Percentiles rank a stretch among this genome's conserved stretches.
phyloP scores from a whole-genome alignment of 305 asterid genomes.

The Rubia balearica region DNA sequence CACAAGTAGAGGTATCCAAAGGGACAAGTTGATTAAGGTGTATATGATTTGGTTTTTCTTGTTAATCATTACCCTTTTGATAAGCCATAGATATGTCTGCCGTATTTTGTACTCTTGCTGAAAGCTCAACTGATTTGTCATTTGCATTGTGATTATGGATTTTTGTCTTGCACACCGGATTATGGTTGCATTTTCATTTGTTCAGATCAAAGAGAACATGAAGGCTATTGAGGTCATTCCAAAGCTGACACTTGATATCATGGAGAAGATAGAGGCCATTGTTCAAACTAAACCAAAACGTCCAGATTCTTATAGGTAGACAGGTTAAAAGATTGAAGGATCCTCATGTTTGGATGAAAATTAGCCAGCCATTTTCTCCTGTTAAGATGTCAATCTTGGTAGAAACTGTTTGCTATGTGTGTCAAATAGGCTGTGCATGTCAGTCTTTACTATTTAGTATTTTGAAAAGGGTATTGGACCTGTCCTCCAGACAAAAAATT shows the following conservation, averaged over 20 bases:
- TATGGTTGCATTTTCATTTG: background rate
- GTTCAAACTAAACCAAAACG: conserved; percentile 91
- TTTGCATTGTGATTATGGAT: too few species aligned
- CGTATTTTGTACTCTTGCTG: background rate
- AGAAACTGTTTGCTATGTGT: background rate
- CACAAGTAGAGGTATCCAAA: background rate
- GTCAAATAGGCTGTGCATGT: background rate
- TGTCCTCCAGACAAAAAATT: background rate
- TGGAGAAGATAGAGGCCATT: conserved; percentile 83
- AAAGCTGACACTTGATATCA: conserved; percentile 61
- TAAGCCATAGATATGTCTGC: background rate
- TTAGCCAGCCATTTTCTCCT: background rate
- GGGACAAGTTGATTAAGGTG: background rate
- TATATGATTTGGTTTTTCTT: background rate
- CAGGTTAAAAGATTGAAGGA: background rate
- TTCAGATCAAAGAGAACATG: conserved; percentile 93
- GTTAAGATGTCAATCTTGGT: background rate
- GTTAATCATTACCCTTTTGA: background rate
- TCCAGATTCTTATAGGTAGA: conserved; percentile 73
- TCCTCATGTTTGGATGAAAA: background rate
- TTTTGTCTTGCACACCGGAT: too few species aligned
- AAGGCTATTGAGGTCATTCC: conserved; percentile 89
- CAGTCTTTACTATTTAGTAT: background rate
- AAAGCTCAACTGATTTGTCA: background rate
- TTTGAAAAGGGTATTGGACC: background rate